phyloP scores from a whole-genome alignment of 2,329 filamentous ascomycete species.

The Aspergillus pseudonomiae region DNA sequence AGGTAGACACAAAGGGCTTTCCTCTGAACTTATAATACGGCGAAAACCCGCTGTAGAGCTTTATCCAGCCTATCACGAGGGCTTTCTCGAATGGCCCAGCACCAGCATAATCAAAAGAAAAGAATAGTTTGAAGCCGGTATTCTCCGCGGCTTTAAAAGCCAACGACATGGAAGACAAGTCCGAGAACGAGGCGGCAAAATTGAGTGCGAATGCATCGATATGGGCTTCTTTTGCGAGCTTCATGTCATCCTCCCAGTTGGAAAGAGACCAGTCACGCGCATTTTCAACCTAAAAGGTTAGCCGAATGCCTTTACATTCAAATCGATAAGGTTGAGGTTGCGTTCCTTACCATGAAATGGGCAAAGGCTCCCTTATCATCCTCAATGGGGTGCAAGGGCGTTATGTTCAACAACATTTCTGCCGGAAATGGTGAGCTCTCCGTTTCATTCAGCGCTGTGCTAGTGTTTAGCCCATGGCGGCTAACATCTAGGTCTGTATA shows the following conservation, averaged over 20 bases:
- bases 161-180: slow-evolving; percentile 8
- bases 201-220: slow-evolving; percentile 46
- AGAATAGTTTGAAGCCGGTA: slow-evolving; percentile 33
- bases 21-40: slow-evolving; percentile 31
- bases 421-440: no score
- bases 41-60: slow-evolving; percentile 20
- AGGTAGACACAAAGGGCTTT: slow-evolving; percentile 43
- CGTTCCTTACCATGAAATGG: slow-evolving; percentile 4
- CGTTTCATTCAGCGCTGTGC: no score
- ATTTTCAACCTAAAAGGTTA: slow-evolving; percentile 8
- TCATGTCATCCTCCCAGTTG: slow-evolving; percentile 37
- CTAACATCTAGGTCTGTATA: no score
- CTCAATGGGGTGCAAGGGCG: no score
- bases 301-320: background rate
- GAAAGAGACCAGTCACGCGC: slow-evolving; percentile 12
- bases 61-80: slow-evolving; percentile 26
- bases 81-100: slow-evolving; percentile 30
- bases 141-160: slow-evolving; percentile 27
- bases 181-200: slow-evolving; percentile 29
- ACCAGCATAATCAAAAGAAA: slow-evolving; percentile 40
- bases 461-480: no score
- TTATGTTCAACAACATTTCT: no score
- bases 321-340: no score
- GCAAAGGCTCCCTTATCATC: background rate
- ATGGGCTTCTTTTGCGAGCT: slow-evolving; percentile 34